A percentile compares a stretch with the other conserved stretches of the same genome.
phyloP scores from a whole-genome alignment of 768 basidiomycete species.

The Suillus brevipes region DNA sequence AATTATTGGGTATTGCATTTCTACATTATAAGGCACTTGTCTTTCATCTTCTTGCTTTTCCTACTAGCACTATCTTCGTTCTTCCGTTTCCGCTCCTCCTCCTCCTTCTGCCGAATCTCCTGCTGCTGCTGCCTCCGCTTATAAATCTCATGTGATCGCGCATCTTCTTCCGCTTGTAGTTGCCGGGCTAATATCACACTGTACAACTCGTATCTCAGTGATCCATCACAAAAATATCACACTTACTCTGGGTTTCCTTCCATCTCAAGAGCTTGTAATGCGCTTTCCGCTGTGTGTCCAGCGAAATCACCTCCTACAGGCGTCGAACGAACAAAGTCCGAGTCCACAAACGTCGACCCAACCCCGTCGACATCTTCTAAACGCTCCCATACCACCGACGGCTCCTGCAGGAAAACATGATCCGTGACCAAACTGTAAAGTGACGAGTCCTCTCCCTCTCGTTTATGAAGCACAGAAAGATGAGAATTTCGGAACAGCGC shows the following conservation, averaged over 20 bases:
- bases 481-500: conserved; percentile 92
- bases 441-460: conserved; percentile 39
- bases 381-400: conserved; percentile 86
- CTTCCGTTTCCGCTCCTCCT: conserved; percentile 27
- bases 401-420: conserved; percentile 73
- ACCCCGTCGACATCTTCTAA: conserved; percentile 86
- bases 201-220: conserved; percentile 5
- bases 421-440: conserved; percentile 88
- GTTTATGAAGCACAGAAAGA: conserved; percentile 82
- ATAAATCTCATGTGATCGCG: conserved; percentile 42
- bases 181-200: conserved; percentile 72
- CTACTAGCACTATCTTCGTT: conserved; percentile 30
- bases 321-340: conserved; percentile 57
- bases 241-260: conserved; percentile 62
- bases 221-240: not conserved
- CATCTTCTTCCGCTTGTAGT: conserved; percentile 81
- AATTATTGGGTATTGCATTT: not conserved
- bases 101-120: conserved; percentile 7
- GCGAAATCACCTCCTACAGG: conserved; percentile 84
- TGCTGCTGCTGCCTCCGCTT: conserved; percentile 32
- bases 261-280: conserved; percentile 50
- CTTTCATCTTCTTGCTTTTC: conserved; percentile 41
- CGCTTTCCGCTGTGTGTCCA: conserved; percentile 65
- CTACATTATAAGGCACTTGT: conserved; percentile 62
- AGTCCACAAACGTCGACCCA: conserved; percentile 76